Evolutionary conservation across 345 rosid species (phyloP).

Genomic region (Pistacia integerrima): DNA sequence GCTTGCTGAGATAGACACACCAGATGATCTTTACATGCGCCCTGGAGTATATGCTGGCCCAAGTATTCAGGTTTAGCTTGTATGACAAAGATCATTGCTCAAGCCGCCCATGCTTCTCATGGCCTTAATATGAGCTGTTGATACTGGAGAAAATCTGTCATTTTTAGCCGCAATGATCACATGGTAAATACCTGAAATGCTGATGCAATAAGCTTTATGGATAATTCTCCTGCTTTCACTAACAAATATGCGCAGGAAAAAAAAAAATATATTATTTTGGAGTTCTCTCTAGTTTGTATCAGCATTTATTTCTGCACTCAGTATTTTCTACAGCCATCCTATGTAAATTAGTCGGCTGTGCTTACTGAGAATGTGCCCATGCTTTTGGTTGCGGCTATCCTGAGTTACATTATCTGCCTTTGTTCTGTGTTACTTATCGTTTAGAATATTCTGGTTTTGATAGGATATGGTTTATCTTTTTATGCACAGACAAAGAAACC

Average conservation of each 20-base stretch:
- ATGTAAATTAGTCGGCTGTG: background rate
- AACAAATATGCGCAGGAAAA: background rate
- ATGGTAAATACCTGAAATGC: background rate
- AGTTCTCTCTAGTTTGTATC: background rate
- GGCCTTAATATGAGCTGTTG: background rate
- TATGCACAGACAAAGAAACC: too few relatives aligned
- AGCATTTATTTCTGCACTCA: background rate
- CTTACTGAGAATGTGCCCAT: background rate
- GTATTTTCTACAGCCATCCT: background rate
- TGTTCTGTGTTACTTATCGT: too few relatives aligned
- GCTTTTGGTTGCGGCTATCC: background rate
- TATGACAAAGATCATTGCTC: background rate
- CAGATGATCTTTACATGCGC: slow-evolving; percentile 83
- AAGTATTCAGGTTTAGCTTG: slow-evolving; percentile 41
- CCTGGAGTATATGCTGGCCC: slow-evolving; percentile 71
- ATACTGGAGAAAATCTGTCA: background rate
- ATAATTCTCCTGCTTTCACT: background rate
- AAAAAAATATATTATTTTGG: background rate
- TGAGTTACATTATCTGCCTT: too few relatives aligned
- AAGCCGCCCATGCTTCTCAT: background rate
- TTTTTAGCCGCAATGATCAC: background rate
- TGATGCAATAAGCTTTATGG: background rate
- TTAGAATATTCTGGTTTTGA: too few relatives aligned
- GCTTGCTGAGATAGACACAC: slow-evolving; percentile 80
- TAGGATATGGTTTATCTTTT: too few relatives aligned